These are phyloP conservation scores for Acidomyces sp. DNA, from an alignment of 495 filamentous ascomycete genomes.

Conservation along the genomic window DNA sequence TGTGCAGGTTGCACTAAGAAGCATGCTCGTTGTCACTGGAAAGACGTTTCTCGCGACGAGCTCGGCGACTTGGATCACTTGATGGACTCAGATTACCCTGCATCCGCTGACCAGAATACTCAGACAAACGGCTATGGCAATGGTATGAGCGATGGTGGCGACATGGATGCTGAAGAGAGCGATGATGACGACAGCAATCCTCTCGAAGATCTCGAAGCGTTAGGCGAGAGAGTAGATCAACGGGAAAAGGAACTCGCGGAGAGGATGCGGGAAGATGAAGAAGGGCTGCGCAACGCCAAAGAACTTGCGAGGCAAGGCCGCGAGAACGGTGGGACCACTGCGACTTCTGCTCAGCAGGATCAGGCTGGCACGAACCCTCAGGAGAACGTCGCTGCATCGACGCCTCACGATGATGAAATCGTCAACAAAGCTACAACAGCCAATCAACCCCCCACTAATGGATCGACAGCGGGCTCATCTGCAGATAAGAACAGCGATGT, in stretches of 20 bases:
- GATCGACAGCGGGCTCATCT: too few relatives aligned
- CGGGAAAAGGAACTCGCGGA: conserved; percentile 6
- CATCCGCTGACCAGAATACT: background rate
- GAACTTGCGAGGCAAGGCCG: conserved; percentile 15
- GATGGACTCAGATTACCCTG: conserved; percentile 8
- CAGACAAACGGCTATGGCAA: conserved; percentile 4
- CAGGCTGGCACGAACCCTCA: background rate
- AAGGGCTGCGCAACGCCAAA: conserved; percentile 13
- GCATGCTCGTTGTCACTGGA: conserved; percentile 77
- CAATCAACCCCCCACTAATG: too few relatives aligned
- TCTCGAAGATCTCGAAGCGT: conserved; percentile 17
- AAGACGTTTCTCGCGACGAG: conserved; percentile 59
- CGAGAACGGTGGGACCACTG: conserved; percentile 8
- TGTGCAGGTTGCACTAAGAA: conserved; percentile 81
- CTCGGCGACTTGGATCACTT: conserved; percentile 26
- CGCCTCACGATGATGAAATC: too few relatives aligned
- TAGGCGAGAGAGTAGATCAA: conserved; percentile 17
- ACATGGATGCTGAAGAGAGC: conserved; percentile 1
- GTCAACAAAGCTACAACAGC: too few relatives aligned
- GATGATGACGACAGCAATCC: conserved; percentile 20
- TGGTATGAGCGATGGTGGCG: conserved; percentile 1
- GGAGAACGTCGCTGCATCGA: too few relatives aligned
- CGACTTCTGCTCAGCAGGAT: background rate
- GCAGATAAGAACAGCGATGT: too few relatives aligned
- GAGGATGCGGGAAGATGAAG: conserved; percentile 11